Percentiles rank a stretch among this genome's conserved stretches.
phyloP scores from a whole-genome alignment of 2,329 filamentous ascomycete species.

The Polychaeton citri region DNA sequence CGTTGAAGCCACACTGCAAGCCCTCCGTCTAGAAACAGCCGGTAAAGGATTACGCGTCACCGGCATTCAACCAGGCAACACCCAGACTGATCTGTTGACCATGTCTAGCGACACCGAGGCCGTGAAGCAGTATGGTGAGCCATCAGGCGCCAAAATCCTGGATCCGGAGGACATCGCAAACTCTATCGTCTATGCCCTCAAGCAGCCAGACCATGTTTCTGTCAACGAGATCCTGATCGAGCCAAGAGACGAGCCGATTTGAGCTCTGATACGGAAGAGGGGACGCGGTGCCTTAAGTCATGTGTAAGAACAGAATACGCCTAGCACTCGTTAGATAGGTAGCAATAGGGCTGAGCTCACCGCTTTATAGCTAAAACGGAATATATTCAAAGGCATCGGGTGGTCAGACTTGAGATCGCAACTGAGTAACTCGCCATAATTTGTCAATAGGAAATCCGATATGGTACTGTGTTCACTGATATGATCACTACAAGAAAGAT shows the following conservation, averaged over 20 bases:
- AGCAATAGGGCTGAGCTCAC: no score
- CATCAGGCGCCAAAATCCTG: constrained; percentile 62
- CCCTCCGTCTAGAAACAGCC: constrained; percentile 60
- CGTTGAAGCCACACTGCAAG: constrained; percentile 68
- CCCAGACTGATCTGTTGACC: constrained; percentile 55
- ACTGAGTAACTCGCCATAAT: no score
- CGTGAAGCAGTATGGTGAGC: constrained; percentile 64
- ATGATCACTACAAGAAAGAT: no score
- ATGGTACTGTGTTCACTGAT: no score
- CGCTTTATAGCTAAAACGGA: no score
- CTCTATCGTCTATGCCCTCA: constrained; percentile 60
- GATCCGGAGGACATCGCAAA: constrained; percentile 58
- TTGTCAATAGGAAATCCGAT: no score
- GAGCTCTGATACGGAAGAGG: not conserved
- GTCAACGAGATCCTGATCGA: constrained; percentile 74
- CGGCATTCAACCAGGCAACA: constrained; percentile 64
- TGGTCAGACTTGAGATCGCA: no score
- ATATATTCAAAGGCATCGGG: no score
- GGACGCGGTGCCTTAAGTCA: no score
- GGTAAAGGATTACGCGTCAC: constrained; percentile 62
- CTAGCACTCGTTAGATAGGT: no score
- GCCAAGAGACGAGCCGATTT: constrained; percentile 63
- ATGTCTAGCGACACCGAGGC: constrained; percentile 68
- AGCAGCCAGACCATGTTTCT: constrained; percentile 60
- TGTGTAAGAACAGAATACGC: no score